Evolutionary conservation across 2,329 filamentous ascomycete genomes (phyloP).

Genomic region (Cladosporium velox): DNA sequence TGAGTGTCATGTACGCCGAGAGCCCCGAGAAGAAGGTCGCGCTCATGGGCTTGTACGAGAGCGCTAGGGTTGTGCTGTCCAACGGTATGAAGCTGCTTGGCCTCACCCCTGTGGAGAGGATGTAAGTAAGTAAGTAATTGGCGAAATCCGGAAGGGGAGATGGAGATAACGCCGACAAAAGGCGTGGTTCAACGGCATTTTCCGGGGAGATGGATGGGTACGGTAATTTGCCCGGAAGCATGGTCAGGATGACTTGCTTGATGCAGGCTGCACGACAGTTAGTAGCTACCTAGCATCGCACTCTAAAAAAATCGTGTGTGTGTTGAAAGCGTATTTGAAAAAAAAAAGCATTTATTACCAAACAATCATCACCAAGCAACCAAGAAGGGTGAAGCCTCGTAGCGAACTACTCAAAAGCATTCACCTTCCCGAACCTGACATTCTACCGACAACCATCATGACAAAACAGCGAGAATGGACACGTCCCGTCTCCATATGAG

Average conservation of each 20-base stretch:
- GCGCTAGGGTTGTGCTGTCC: slow-evolving; percentile 71
- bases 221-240: not conserved
- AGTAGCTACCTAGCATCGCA: not conserved
- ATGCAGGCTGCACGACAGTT: not conserved
- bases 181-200: not conserved
- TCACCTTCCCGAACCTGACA: not conserved
- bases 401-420: not conserved
- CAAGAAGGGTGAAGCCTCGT: not conserved
- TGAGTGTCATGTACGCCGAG: slow-evolving; percentile 80
- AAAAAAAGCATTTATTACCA: not conserved
- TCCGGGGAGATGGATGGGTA: not conserved
- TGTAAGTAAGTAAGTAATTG: slow-evolving; percentile 35
- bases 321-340: not conserved
- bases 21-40: slow-evolving; percentile 65
- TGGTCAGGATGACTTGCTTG: not conserved
- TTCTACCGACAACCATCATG: not conserved
- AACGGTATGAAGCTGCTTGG: slow-evolving; percentile 85
- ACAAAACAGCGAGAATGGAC: not conserved
- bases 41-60: slow-evolving; percentile 75
- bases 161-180: not conserved
- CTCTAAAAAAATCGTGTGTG: not conserved
- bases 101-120: slow-evolving; percentile 72
- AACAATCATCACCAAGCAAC: not conserved
- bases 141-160: not conserved
- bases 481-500: not conserved